Evolutionary conservation across 257 asterid species (phyloP), one percentile per base, ranked within the genome.

Genomic region (Nemophila menziesii): DNA sequence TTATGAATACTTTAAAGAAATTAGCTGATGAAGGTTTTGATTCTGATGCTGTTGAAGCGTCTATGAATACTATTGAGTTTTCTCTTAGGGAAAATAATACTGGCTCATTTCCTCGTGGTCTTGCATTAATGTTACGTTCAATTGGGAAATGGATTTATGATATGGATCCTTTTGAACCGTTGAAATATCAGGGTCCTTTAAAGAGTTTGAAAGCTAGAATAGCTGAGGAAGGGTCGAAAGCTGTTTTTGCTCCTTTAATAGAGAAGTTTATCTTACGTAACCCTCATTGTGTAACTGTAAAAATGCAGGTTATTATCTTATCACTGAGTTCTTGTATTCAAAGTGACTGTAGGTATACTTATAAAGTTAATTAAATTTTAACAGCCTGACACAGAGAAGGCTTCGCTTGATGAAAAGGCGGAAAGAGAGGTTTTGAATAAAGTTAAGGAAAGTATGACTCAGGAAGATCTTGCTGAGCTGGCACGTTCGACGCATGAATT

Each of bases 71-170:
- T 5, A 90, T 90, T 33, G 98, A 90, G 74, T 90, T 90, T 55
- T 73, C 96, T 61, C 96, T 90, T 48, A 71, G 98, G 69, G 98
- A 90, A 74, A 90, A 90, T 66, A 90, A 90, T 49, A 90, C 98
- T 16, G 98, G 98, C 49, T 90, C 98, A 18, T 90, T 90, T 58
- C 98, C 98, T 16, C 98, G 98, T 61, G 98, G 98, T 45, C 66
- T 90, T 48, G 98, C 96, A 12, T 59, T 90, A 61, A 90, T 90
- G 98, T 92, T 90, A 53, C 87, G 93, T 19, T 87, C 98, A 49
- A 61, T 85, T 44, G 98, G 96, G 46, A 89, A 89, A 60, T 90
- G 98, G 98, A 61, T 90, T 55, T 90, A 85, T 66, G 98, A 85
- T 37, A 72, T 76, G 96, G 90, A 90, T 62, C 98, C 98, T 8